phyloP scores from a whole-genome alignment of 306 rosid species.

The Crotalaria pallida region DNA sequence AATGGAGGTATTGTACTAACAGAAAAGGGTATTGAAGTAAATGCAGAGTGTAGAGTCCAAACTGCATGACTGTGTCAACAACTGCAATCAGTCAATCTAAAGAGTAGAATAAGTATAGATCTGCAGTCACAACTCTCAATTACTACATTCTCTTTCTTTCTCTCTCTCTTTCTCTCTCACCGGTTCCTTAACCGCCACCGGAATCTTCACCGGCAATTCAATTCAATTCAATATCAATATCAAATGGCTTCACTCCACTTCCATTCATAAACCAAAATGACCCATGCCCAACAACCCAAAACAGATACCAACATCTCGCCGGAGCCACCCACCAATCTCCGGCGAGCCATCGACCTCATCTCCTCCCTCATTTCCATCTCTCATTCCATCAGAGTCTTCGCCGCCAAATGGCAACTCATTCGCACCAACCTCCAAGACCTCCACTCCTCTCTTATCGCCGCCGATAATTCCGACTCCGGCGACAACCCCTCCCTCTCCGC shows the following conservation, averaged over 20 bases:
- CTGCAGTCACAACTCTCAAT: slow-evolving; percentile 24
- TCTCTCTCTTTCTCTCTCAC: too few species aligned
- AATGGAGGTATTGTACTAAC: too few species aligned
- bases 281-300: slow-evolving; percentile 20
- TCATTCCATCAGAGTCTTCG: slow-evolving; percentile 60
- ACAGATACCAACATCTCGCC: slow-evolving; percentile 30
- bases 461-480: slow-evolving; percentile 48
- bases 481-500: slow-evolving; percentile 39
- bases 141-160: neutral
- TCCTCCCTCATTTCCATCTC: slow-evolving; percentile 59
- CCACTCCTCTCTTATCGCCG: slow-evolving; percentile 47
- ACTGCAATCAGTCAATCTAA: slow-evolving; percentile 36
- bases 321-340: slow-evolving; percentile 33
- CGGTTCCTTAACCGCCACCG: neutral
- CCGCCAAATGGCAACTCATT: slow-evolving; percentile 69
- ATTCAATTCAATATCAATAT: too few species aligned
- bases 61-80: slow-evolving; percentile 8
- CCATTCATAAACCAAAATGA: too few species aligned
- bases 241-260: too few species aligned
- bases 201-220: neutral
- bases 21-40: slow-evolving; percentile 32
- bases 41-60: neutral
- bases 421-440: slow-evolving; percentile 64
- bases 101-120: slow-evolving; percentile 36
- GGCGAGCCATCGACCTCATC: slow-evolving; percentile 33